These are phyloP conservation scores for Mortierella sp. DNA, from an alignment of 371 early-diverging fungal genomes.

Conservation along the genomic window DNA sequence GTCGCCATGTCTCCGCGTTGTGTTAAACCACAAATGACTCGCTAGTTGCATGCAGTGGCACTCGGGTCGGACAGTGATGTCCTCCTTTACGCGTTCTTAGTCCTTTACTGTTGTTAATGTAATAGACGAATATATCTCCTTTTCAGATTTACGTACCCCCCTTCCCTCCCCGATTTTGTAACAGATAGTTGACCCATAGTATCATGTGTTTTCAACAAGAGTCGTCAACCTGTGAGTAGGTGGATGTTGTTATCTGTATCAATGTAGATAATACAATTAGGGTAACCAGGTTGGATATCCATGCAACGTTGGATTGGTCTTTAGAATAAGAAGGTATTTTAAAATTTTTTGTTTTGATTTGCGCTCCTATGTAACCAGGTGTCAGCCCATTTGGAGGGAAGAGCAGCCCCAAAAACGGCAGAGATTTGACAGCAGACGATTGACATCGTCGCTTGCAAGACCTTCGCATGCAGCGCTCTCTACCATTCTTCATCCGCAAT, in stretches of 20 bases:
- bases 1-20: no score
- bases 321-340: neutral
- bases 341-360: slow-evolving; percentile 10
- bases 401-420: neutral
- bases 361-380: neutral
- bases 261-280: neutral
- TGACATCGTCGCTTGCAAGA: neutral
- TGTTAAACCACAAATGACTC: neutral
- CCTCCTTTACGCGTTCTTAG: no score
- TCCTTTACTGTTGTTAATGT: no score
- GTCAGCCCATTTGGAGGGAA: neutral
- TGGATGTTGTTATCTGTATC: neutral
- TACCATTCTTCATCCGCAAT: neutral
- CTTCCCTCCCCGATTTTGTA: no score
- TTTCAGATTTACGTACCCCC: neutral
- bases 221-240: no score
- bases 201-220: neutral
- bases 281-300: neutral
- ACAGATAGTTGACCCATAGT: neutral
- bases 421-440: neutral
- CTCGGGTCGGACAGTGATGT: neutral
- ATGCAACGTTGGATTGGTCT: neutral
- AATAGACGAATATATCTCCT: neutral
- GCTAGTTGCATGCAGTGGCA: neutral
- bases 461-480: neutral